A percentile compares a stretch with the other conserved stretches of the same genome.
phyloP scores from a whole-genome alignment of 495 filamentous ascomycete species.

The Cercophora scortea region DNA sequence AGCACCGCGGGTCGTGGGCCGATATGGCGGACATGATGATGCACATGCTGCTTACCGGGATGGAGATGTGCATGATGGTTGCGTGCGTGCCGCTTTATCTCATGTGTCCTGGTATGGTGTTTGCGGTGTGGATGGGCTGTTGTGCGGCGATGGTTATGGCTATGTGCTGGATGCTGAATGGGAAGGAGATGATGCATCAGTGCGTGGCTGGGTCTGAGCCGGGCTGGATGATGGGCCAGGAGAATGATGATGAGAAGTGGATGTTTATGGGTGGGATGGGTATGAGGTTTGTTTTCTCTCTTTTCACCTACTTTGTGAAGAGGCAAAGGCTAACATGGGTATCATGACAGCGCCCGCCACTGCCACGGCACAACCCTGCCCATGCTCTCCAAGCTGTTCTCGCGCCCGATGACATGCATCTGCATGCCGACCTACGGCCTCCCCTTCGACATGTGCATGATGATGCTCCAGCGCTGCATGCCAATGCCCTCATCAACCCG shows the following conservation, averaged over 20 bases:
- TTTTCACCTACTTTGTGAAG: too few relatives aligned
- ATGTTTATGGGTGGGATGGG: conserved; percentile 27
- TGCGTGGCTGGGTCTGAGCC: conserved; percentile 5
- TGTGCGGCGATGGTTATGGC: conserved; percentile 13
- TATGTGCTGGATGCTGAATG: conserved; percentile 20
- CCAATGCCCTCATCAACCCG: conserved; percentile 15
- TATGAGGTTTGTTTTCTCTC: conserved; percentile 12
- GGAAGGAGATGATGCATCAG: conserved; percentile 9
- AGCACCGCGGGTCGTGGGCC: conserved; percentile 10
- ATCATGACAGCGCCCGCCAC: conserved; percentile 10
- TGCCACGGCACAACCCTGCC: conserved; percentile 17
- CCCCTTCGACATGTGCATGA: conserved; percentile 19
- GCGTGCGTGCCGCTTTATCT: conserved; percentile 20
- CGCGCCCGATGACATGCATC: conserved; percentile 27
- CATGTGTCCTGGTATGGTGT: conserved; percentile 20
- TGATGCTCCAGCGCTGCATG: conserved; percentile 24
- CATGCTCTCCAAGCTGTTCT: conserved; percentile 23
- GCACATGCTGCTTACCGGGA: conserved; percentile 14
- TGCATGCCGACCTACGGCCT: conserved; percentile 23
- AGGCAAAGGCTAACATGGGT: too few relatives aligned
- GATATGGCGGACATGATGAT: conserved; percentile 15
- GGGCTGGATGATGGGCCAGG: conserved; percentile 18
- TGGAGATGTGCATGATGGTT: conserved; percentile 23
- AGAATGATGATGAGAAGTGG: conserved; percentile 26
- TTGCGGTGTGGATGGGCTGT: conserved; percentile 15